Evolutionary conservation across 2,329 filamentous ascomycete species (phyloP).

Genomic region (Cryoendolithus antarcticus): DNA sequence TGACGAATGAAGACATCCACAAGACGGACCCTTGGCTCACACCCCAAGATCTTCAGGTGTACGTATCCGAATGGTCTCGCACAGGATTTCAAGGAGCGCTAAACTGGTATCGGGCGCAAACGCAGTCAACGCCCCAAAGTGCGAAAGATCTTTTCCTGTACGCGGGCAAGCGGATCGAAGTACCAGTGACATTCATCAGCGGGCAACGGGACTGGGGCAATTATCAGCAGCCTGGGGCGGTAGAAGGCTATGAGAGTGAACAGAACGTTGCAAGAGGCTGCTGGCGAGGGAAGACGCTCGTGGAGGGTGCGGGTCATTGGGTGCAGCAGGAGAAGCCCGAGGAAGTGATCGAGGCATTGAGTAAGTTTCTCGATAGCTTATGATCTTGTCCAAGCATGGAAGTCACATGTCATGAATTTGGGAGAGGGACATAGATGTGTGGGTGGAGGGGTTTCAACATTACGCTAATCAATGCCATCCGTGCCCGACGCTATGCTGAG

Average conservation of each 20-base stretch:
- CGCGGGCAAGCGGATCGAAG: constrained; percentile 47
- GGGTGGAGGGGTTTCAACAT: no score
- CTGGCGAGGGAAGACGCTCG: constrained; percentile 40
- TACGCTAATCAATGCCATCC: no score
- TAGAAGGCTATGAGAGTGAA: constrained; percentile 42
- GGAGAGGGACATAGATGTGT: no score
- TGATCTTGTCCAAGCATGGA: no score
- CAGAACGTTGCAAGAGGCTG: constrained; percentile 29
- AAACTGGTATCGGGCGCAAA: constrained; percentile 55
- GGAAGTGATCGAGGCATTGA: constrained; percentile 37
- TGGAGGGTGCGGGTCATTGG: constrained; percentile 57
- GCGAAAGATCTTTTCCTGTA: constrained; percentile 45
- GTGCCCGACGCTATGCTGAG: no score
- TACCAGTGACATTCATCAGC: constrained; percentile 50
- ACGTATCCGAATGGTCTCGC: constrained; percentile 47
- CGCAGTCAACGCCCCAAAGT: constrained; percentile 30
- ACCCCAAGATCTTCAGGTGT: constrained; percentile 46
- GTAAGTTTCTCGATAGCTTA: constrained; percentile 27
- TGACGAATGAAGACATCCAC: constrained; percentile 38
- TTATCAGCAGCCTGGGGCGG: constrained; percentile 51
- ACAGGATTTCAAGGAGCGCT: constrained; percentile 54
- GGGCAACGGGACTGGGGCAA: constrained; percentile 56
- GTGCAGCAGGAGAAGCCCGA: constrained; percentile 54
- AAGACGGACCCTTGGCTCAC: constrained; percentile 44
- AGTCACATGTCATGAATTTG: no score